These are phyloP conservation scores for Fusarium sp. DNA, from an alignment of 2,329 filamentous ascomycete species.

Conservation along the genomic window DNA sequence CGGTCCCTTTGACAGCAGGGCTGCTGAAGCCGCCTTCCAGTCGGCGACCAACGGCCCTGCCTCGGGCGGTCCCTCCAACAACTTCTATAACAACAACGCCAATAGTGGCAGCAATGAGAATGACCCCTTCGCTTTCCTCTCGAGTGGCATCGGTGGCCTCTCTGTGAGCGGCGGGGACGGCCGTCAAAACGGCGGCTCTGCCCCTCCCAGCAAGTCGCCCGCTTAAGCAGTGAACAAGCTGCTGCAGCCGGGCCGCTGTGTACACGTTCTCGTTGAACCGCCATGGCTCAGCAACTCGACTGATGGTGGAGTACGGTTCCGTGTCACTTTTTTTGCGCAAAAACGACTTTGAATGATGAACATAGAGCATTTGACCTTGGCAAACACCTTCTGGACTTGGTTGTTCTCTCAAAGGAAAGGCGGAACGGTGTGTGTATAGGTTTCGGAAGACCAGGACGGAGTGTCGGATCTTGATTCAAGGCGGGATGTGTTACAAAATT, in stretches of 20 bases:
- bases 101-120: conserved; percentile 77
- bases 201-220: conserved; percentile 72
- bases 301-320: conserved; percentile 41
- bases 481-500: conserved; percentile 54
- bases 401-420: conserved; percentile 58
- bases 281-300: conserved; percentile 36
- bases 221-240: conserved; percentile 59
- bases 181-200: conserved; percentile 74
- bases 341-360: conserved; percentile 60
- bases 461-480: conserved; percentile 58
- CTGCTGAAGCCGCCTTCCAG: conserved; percentile 94
- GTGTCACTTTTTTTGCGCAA: conserved; percentile 49
- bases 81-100: conserved; percentile 68
- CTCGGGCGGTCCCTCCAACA: conserved; percentile 78
- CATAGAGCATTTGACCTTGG: conserved; percentile 64
- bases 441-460: conserved; percentile 57
- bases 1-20: conserved; percentile 92
- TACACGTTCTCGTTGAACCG: conserved; percentile 48
- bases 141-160: conserved; percentile 79
- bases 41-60: conserved; percentile 87
- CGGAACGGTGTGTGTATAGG: conserved; percentile 56
- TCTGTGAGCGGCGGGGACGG: conserved; percentile 78
- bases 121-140: conserved; percentile 87
- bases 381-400: conserved; percentile 61
- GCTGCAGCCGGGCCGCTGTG: conserved; percentile 46